A percentile compares a stretch with the other conserved stretches of the same genome.
Conservation (phyloP, 1,284 basidiomycete species). For the Chiua sp. region DNA sequence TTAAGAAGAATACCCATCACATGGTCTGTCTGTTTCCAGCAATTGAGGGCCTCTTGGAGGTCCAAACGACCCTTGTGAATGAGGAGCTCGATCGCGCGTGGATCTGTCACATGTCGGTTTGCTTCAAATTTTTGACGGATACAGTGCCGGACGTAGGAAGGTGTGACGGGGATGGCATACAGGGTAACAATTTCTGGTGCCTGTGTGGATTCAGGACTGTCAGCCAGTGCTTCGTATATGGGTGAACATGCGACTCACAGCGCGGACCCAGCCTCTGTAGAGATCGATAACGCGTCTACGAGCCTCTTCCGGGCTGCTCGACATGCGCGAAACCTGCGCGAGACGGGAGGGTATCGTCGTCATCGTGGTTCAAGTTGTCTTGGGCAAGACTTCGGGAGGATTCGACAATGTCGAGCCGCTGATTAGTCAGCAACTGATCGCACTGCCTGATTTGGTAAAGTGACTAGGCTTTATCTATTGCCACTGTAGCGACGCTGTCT, state of each 20-base stretch:
- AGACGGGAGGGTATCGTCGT: constrained; percentile 93
- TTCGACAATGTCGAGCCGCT: constrained; percentile 6
- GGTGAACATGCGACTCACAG: constrained; percentile 55
- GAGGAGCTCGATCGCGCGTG: constrained; percentile 87
- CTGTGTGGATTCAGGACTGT: constrained; percentile 45
- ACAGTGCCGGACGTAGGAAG: constrained; percentile 82
- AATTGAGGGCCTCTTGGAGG: constrained; percentile 95
- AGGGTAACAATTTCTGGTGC: constrained; percentile 89
- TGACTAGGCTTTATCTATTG: constrained; percentile 21
- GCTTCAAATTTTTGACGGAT: constrained; percentile 91
- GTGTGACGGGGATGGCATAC: constrained; percentile 86
- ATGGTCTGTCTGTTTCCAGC: constrained; percentile 89
- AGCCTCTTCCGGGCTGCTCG: constrained; percentile 69
- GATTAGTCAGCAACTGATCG: background rate
- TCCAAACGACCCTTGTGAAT: constrained; percentile 89
- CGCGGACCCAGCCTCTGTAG: constrained; percentile 93
- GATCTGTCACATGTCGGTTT: constrained; percentile 85
- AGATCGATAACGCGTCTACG: constrained; percentile 76
- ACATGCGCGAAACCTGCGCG: constrained; percentile 70
- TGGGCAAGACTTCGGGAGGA: constrained; percentile 8
- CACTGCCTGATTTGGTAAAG: constrained; percentile 14
- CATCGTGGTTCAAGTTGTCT: constrained; percentile 49
- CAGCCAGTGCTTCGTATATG: background rate
- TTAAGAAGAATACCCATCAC: constrained; percentile 69
- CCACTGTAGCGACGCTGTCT: background rate